Percentiles rank a stretch among this genome's conserved stretches.
phyloP scores from a whole-genome alignment of 352 stramenopile species.

The Phytophthora fragariae region DNA sequence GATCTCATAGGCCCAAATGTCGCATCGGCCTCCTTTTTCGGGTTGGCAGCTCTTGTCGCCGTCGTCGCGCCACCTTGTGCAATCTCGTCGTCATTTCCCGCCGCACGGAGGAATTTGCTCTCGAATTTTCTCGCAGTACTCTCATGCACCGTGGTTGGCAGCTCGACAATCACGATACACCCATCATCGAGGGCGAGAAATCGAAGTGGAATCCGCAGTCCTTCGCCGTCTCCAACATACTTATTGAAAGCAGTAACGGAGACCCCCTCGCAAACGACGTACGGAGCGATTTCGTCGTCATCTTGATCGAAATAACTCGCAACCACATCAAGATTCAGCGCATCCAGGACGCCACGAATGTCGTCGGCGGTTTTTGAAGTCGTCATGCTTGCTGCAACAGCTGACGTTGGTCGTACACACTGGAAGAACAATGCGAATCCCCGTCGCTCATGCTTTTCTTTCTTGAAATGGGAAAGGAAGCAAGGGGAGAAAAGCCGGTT shows the following conservation, averaged over 20 bases:
- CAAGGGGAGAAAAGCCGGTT: too few relatives aligned
- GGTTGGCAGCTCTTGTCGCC: constrained; percentile 2
- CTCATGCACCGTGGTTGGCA: constrained; percentile 17
- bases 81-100: constrained; percentile 15
- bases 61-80: constrained; percentile 11
- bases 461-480: not conserved
- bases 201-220: constrained; percentile 21
- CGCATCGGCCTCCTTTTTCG: not conserved
- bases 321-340: not conserved
- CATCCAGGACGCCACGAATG: not conserved
- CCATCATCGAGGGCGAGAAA: constrained; percentile 22
- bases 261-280: not conserved
- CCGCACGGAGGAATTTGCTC: constrained; percentile 4
- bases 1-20: not conserved
- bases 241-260: not conserved
- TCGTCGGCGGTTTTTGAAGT: not conserved
- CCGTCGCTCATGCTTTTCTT: not conserved
- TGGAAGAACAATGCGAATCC: not conserved
- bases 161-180: constrained; percentile 18
- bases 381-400: not conserved
- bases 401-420: not conserved
- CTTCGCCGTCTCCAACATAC: constrained; percentile 17
- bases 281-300: not conserved
- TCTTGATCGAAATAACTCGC: not conserved
- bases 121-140: constrained; percentile 6